phyloP scores from a whole-genome alignment of 768 basidiomycete species.

The Pholiota molesta region DNA sequence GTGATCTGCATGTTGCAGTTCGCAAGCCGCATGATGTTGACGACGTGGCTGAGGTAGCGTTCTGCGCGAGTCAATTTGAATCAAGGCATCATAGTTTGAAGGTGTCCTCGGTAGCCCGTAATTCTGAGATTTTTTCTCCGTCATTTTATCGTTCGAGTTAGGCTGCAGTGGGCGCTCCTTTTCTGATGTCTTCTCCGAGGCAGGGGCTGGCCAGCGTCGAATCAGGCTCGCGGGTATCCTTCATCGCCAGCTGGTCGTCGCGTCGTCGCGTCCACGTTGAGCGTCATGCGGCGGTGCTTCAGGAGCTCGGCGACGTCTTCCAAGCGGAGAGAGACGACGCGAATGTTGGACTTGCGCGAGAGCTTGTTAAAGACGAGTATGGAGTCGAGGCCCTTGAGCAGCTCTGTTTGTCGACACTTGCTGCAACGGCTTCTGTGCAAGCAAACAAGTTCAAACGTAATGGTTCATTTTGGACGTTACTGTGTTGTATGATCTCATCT shows the following conservation, averaged over 20 bases:
- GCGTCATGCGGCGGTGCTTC: slow-evolving; percentile 61
- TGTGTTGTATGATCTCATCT: no score
- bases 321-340: slow-evolving; percentile 78
- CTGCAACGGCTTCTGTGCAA: no score
- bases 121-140: neutral
- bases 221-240: slow-evolving; percentile 65
- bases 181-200: slow-evolving; percentile 27
- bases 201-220: slow-evolving; percentile 28
- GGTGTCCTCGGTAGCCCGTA: no score
- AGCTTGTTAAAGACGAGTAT: slow-evolving; percentile 93
- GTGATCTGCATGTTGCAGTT: no score
- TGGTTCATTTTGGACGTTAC: no score
- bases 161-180: slow-evolving; percentile 20
- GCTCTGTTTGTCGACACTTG: slow-evolving; percentile 41
- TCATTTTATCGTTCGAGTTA: neutral
- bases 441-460: no score
- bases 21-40: no score
- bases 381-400: slow-evolving; percentile 86
- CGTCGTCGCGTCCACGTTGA: slow-evolving; percentile 69
- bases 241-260: slow-evolving; percentile 50
- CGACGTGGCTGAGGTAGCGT: no score
- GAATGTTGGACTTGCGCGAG: slow-evolving; percentile 66
- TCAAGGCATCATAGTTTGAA: no score
- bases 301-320: slow-evolving; percentile 73
- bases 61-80: no score